phyloP scores from a whole-genome alignment of 257 asterid genomes.

The Solanum lignicaule region DNA sequence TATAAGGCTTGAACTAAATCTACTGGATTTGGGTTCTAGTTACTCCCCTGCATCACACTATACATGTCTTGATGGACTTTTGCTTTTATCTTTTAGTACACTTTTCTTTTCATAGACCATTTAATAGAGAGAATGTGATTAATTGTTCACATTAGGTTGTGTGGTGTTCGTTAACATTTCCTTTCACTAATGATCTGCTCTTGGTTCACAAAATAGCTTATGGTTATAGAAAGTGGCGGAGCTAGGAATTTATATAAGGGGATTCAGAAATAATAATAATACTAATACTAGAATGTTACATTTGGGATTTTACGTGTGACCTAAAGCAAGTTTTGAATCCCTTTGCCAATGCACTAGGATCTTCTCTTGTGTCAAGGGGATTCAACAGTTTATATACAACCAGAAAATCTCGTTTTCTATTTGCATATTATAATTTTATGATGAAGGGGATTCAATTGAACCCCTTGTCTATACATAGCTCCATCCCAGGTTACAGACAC shows the following conservation, averaged over 20 bases:
- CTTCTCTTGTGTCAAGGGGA: not conserved
- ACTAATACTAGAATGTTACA: not conserved
- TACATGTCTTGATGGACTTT: not conserved
- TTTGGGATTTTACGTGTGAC: not conserved
- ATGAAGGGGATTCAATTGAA: not conserved
- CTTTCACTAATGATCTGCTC: not conserved
- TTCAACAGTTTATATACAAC: not conserved
- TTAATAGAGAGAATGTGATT: not conserved
- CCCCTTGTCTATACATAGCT: not conserved
- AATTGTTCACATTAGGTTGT: not conserved
- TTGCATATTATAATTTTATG: not conserved
- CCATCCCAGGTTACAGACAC: not conserved
- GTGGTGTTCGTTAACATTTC: not conserved
- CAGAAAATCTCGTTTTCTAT: not conserved
- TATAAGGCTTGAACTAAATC: not conserved
- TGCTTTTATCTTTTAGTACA: not conserved
- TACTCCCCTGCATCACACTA: not conserved
- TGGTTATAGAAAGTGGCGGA: not conserved
- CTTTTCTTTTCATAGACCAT: not conserved
- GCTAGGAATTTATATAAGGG: not conserved
- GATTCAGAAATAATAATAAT: not conserved
- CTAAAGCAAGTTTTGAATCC: not conserved
- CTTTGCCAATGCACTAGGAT: not conserved
- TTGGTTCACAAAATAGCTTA: not conserved
- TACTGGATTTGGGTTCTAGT: not conserved